phyloP scores from a whole-genome alignment of 2,329 filamentous ascomycete species.

The Talaromyces marneffei region DNA sequence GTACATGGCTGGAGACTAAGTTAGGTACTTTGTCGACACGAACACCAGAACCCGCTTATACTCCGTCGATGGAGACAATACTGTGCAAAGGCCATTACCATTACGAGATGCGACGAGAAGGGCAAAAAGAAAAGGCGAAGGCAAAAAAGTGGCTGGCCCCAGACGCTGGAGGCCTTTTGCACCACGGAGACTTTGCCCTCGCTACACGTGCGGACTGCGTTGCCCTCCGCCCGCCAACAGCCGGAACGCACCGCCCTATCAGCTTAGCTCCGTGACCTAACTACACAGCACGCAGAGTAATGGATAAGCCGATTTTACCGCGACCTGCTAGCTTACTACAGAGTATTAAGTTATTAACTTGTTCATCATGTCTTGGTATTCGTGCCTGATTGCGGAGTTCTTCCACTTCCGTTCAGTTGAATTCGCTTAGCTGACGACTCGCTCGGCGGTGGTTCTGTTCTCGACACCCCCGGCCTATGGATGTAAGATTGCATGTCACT shows the following conservation, averaged over 20 bases:
- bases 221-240: background rate
- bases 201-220: conserved; percentile 1
- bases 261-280: background rate
- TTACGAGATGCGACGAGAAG: background rate
- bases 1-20: too few relatives aligned
- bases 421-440: too few relatives aligned
- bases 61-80: background rate
- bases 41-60: background rate
- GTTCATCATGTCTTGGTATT: background rate
- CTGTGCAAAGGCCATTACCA: background rate
- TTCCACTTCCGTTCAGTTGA: background rate
- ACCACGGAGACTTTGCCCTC: background rate
- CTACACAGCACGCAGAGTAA: background rate
- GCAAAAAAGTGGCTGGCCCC: background rate
- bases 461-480: background rate
- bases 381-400: background rate
- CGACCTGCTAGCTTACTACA: background rate
- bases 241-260: background rate
- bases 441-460: background rate
- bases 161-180: background rate
- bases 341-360: too few relatives aligned
- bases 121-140: background rate
- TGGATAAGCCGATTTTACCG: background rate
- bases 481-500: background rate
- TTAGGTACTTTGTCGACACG: background rate